Evolutionary conservation across 208 protist genomes (phyloP).

Genomic region (Leishmania lainsoni): DNA sequence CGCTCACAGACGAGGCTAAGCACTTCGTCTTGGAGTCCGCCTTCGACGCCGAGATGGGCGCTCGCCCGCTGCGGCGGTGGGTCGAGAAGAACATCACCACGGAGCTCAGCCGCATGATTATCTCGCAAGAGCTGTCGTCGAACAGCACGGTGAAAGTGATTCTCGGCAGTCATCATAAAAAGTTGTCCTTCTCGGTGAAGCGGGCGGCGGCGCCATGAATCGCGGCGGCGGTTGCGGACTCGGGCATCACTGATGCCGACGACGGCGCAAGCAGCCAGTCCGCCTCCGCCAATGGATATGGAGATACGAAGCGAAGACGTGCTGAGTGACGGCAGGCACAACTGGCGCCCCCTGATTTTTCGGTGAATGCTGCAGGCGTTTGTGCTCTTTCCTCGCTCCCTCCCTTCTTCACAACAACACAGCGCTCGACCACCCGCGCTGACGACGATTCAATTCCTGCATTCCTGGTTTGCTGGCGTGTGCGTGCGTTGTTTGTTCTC

Average conservation of each 20-base stretch:
- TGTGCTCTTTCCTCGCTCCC: background rate
- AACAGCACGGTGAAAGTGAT: constrained; percentile 69
- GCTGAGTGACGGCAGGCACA: background rate
- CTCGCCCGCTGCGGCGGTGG: constrained; percentile 87
- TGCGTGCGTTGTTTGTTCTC: background rate
- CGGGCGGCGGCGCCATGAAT: constrained; percentile 18
- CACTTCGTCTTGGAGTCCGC: constrained; percentile 64
- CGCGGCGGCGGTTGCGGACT: background rate
- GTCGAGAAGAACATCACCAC: constrained; percentile 91
- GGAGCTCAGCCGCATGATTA: constrained; percentile 86
- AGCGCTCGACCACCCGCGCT: background rate
- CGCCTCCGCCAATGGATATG: background rate
- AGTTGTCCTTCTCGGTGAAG: constrained; percentile 73
- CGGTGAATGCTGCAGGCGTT: background rate
- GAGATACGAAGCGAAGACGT: background rate
- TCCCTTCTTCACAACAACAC: background rate
- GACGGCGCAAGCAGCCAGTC: background rate
- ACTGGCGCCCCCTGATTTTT: background rate
- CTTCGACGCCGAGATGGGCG: constrained; percentile 91
- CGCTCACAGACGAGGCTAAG: constrained; percentile 62
- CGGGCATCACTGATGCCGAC: background rate
- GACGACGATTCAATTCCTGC: background rate
- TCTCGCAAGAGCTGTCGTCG: constrained; percentile 73
- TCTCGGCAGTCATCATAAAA: constrained; percentile 37
- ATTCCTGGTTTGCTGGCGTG: background rate